Base-by-base conservation (phyloP, 257 asterid species). In the Nicotiana benthamiana region DNA sequence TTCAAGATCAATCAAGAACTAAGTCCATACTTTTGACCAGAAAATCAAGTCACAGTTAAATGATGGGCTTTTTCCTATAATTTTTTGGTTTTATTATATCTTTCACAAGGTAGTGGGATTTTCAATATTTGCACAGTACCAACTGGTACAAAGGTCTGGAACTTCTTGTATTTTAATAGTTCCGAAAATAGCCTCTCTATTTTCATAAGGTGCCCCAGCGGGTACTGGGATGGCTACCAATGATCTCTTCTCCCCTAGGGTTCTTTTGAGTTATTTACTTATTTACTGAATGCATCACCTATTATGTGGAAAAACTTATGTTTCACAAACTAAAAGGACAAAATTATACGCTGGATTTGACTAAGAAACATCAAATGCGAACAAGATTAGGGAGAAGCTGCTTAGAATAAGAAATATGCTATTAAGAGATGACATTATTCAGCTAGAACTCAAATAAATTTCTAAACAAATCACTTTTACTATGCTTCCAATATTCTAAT, bases 401-500 rank as follows among this genome's bases (percentile, higher is more conserved):
- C 77, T 70, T 20, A 70, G 57, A 43, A 40, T 43, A 70, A 67
- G 27, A 57, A 16, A 53, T 53, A 53, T 51, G 46, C 10, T 40
- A 40, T 40, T n/a, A 6, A 22, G 60, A 46, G 40, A 72, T 6
- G 15, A 72, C 60, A 72, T 72, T 72, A 72, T 72, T 46, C 78
- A 46, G 78, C 78, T 70, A 43, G 1, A 72, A 46, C 40, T 46
- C 78, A 72, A 72, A 46, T 72, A 72, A n/a, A 24, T 22, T 59
- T 36, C 56, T 60, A 34, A 36, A 22, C 26, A 46, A n/a, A 61
- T 63, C 68, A 79, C 26, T 59, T 59, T 65, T 24, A 59, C 54
- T 79, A 79, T 59, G 74, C 75, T 24, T 62, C 59, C 61, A 40
- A 79, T 62, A 61, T 79, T 79, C 75, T 61, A 79, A 79, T 79